These are phyloP conservation scores for Theobroma grandiflorum DNA, from an alignment of 441 rosid genomes.

Conservation along the genomic window DNA sequence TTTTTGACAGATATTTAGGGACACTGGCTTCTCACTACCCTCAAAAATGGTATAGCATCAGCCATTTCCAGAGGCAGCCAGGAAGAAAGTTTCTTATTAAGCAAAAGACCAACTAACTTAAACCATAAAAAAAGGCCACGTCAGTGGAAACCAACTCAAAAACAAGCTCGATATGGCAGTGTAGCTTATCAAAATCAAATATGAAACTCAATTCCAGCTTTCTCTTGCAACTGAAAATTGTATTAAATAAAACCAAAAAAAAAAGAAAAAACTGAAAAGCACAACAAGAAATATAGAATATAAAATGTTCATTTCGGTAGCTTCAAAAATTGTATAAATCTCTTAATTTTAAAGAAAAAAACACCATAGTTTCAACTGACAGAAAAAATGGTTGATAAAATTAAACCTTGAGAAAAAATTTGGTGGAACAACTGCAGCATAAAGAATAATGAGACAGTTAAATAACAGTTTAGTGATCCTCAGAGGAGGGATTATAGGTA, in stretches of 20 bases:
- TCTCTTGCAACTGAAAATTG: not conserved
- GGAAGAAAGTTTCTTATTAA: not conserved
- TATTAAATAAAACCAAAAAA: not conserved
- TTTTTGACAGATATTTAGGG: not conserved
- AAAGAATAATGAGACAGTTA: not conserved
- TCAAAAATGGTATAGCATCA: not conserved
- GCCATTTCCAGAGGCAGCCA: not conserved
- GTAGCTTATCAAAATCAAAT: conserved; percentile 1
- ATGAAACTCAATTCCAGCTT: not conserved
- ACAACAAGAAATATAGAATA: not conserved
- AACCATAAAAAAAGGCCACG: conserved; percentile 2
- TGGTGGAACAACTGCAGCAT: not conserved
- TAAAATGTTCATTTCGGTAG: not conserved
- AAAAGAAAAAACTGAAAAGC: not conserved
- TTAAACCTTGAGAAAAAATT: not conserved
- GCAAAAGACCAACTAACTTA: not conserved
- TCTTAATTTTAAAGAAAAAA: not conserved
- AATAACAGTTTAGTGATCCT: not conserved
- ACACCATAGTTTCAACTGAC: not conserved
- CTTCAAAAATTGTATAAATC: not conserved
- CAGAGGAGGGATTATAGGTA: not conserved
- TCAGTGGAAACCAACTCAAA: not conserved
- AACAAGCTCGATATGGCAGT: not conserved
- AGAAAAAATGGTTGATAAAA: not conserved
- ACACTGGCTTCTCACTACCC: not conserved